Conservation (phyloP, 2,329 filamentous ascomycete genomes). For the Ilyonectria destructans region DNA sequence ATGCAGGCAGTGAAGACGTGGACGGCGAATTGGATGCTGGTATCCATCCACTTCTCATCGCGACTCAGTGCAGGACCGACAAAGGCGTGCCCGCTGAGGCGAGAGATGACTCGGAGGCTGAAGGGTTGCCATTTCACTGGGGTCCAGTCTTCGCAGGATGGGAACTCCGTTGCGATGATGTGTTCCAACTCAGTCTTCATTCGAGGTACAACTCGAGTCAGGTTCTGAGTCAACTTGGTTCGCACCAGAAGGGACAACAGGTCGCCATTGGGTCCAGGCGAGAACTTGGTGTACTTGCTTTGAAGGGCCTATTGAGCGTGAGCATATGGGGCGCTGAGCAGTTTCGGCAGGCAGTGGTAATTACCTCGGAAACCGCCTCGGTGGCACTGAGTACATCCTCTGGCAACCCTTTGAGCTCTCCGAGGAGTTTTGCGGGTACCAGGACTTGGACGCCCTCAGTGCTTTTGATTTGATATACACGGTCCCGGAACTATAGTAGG, state of each 20-base stretch:
- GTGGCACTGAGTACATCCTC: constrained; percentile 66
- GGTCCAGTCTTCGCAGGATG: constrained; percentile 69
- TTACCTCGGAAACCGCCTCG: constrained; percentile 65
- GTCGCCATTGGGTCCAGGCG: constrained; percentile 63
- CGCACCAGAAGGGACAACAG: constrained; percentile 62
- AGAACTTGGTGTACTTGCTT: constrained; percentile 68
- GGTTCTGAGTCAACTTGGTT: constrained; percentile 65
- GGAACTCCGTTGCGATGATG: constrained; percentile 64
- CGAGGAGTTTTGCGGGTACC: constrained; percentile 62
- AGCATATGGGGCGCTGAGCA: neutral
- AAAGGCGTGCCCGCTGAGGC: constrained; percentile 69
- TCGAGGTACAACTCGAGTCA: constrained; percentile 62
- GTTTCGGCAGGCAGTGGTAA: constrained; percentile 7
- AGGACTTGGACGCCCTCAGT: constrained; percentile 67
- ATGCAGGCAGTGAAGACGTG: constrained; percentile 65
- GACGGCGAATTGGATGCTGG: constrained; percentile 66
- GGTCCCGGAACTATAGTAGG: constrained; percentile 61
- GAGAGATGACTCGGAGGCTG: constrained; percentile 66
- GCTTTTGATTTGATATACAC: constrained; percentile 67
- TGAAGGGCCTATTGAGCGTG: constrained; percentile 60
- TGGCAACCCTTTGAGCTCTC: constrained; percentile 65
- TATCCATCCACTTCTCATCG: constrained; percentile 69
- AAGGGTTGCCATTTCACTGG: constrained; percentile 68
- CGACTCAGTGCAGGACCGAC: constrained; percentile 67
- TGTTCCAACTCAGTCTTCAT: constrained; percentile 65